Base-by-base conservation (phyloP, 495 filamentous ascomycete genomes). In the Penicillium verhagenii region DNA sequence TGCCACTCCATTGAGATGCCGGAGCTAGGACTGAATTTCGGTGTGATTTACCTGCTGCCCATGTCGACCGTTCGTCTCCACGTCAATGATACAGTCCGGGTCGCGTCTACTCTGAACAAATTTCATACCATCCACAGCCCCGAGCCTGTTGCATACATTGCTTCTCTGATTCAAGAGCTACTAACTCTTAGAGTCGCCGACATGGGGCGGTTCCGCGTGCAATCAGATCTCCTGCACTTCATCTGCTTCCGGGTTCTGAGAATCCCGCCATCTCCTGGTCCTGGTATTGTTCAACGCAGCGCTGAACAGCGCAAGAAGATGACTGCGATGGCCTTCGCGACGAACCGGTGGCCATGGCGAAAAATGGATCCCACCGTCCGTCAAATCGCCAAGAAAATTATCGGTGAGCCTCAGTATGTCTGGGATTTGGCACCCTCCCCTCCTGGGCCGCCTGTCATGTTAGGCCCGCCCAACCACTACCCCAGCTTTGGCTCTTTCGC, bases 21-120 rank as follows among this genome's bases (percentile, higher is more conserved):
- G 1, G 13, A n/a, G 14, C 10, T 5, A 3, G 16, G 16, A 4
- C 33, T 35, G 10, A n/a, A 35, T 16, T 35, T 14, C 14, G 33
- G 33, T 14, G 11, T 35, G 13, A 16, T 58, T 43, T 48, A 55
- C 45, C 54, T 61, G 37, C 57, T 61, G 31, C 62, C 55, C 1
- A 46, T 65, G 23, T 61, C 58, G 9, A 39, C 59, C 23, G 20
- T 61, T 28, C 53, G 58, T 37, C 47, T 65, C 45, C 6, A 8
- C 24, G 42, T 59, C 16, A 20, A 59, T n/a, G 62, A 65, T 20
- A 61, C 62, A 11, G 25, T 37, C 33, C 23, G 56, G 51, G 58
- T 57, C 51, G 42, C 21, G 33, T 61, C 55, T 9, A 59, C 55
- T 20, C 61, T 61, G 21, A 43, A 60, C 28, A 24, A 18, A 6